Evolutionary conservation across 805 yeast species (phyloP).

Genomic region (Yarrowia porcina): DNA sequence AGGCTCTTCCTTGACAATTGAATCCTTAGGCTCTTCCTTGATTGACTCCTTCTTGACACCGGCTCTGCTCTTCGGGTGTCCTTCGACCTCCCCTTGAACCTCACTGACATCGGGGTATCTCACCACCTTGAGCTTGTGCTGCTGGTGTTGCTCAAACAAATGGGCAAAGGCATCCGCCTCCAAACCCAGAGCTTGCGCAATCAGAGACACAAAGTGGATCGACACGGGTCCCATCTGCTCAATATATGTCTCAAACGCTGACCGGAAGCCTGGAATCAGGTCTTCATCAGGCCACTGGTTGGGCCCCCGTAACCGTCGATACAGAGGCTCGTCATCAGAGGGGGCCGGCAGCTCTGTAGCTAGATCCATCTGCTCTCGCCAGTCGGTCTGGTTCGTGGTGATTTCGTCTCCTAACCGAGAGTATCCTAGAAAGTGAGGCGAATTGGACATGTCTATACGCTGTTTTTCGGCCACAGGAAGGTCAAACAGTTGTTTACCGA

Average conservation of each 20-base stretch:
- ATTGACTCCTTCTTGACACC: too few relatives aligned
- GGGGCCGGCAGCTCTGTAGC: conserved; percentile 32
- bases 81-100: not conserved
- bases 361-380: conserved; percentile 24
- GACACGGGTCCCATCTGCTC: conserved; percentile 12
- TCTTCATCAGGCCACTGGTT: conserved; percentile 21
- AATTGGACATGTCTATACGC: conserved; percentile 19
- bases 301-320: conserved; percentile 6
- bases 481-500: not conserved
- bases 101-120: conserved; percentile 4
- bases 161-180: conserved; percentile 2
- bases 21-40: too few relatives aligned
- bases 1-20: too few relatives aligned
- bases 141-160: not conserved
- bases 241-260: not conserved
- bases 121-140: conserved; percentile 22
- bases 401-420: conserved; percentile 19
- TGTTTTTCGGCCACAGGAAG: not conserved
- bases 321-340: conserved; percentile 27
- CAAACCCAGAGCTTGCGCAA: conserved; percentile 17
- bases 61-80: too few relatives aligned
- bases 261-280: not conserved
- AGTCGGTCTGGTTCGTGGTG: conserved; percentile 7
- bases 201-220: not conserved
- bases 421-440: conserved; percentile 21